Base-by-base conservation (phyloP, 2,329 filamentous ascomycete genomes). In the Beauveria australis region DNA sequence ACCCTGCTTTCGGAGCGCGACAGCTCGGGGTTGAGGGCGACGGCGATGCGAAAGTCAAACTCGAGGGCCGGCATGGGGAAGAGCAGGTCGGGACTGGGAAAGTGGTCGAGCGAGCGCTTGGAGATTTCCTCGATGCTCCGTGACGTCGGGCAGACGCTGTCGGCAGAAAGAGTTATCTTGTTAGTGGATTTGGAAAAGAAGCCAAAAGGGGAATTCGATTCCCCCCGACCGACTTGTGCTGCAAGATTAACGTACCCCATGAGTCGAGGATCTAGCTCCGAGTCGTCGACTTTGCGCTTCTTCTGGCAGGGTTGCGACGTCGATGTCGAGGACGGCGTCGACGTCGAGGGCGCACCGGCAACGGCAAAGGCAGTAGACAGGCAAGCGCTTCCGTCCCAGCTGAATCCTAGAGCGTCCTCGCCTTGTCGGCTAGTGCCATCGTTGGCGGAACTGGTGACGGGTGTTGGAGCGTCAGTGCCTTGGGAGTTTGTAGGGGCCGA, bases 41-140 rank as follows among this genome's bases (percentile, higher is more conserved):
- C 78, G 46, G 76, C 75, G 67, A 82, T 76, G 60, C 78, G 77
- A 64, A 81, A 80, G 66, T 81, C 79, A 51, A 80, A 78, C 55
- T 74, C 74, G 54, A 80, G 73, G 43, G 71, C 73, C 5, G 79
- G 78, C 66, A 75, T 74, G 16, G 79, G 78, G 55, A 81, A 74
- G 4, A 71, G 71, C 40, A 79, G 64, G 46, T 70, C 67, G 19
- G 78, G 75, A 63, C 75, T 73, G n/a, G 75, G 74, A 43, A 76
- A 76, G 57, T 76, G 74, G 52, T 72, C 69, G 19, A 76, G 67
- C 10, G 73, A 69, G 47, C 74, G 72, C 62, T 73, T 72, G 62
- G 71, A 74, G 18, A 72, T 67, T 56, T 76, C 74, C 62, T 76
- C 74, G 59, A 75, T 70, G 58, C 67, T 73, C 62, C 67, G 33